Evolutionary conservation across 2,329 filamentous ascomycete genomes (phyloP), one percentile per base, ranked within the genome.

Genomic region (Ophiocordyceps camponoti-rufipedis): DNA sequence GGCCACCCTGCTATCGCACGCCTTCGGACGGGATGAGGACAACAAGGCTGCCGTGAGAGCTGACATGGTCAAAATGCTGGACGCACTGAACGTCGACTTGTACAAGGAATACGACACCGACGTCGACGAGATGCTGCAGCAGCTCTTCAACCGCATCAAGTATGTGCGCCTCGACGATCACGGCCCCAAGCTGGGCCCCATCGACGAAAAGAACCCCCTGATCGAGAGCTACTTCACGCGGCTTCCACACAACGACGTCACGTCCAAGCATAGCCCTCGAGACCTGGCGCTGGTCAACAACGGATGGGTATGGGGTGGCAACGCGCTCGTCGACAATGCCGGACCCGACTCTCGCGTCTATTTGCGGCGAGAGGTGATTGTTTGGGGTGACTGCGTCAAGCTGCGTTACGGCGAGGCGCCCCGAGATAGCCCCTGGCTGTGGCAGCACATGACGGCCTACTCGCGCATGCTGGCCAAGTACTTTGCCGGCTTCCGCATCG

Each of bases 321-420:
- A 96, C 63, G 89, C 91, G 1, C 74, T 96, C 62, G 74, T 85
- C 41, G 91, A 98, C 65, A 91, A 96, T 56, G 91, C 91, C 29
- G 93, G 93, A 0, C 82, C 87, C 0, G 71, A 84, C 42, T 94
- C 89, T 9, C 80, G 81, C 46, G 87, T 89, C n/a, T 98, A 98
- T 57, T 73, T 98, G n/a, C 78, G 86, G 45, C 78, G 91, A 53
- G 87, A 98, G 62, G 86, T 98, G 49, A 96, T 98, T 53, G 84
- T 95, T 29, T 98, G 91, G 91, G 88, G 89, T 13, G 91, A 98
- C 59, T 98, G 93, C 59, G 91, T 96, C 50, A 98, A 98, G 68
- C 72, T 98, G 45, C 80, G 91, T 16, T 98, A 96, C 57, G 91
- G 91, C 32, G 72, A 68, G 28, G 71, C 78, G 0, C 83, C 82